Evolutionary conservation across 2,329 filamentous ascomycete species (phyloP).

Genomic region (Chaetomiaceae sp.): DNA sequence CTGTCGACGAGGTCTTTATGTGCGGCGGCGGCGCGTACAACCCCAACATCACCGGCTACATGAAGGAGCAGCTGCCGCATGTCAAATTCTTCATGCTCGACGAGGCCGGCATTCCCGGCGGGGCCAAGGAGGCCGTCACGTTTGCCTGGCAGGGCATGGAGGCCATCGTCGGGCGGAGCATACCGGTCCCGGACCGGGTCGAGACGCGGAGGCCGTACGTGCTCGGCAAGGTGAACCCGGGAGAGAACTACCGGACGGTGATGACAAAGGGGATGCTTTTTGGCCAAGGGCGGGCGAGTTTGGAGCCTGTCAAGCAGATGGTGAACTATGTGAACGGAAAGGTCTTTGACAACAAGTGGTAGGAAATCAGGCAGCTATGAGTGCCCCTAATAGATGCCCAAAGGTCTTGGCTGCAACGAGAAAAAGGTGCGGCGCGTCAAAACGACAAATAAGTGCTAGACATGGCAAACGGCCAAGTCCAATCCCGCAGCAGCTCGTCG

Average conservation of each 20-base stretch:
- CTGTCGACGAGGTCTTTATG: constrained; percentile 52
- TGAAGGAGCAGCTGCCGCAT: constrained; percentile 45
- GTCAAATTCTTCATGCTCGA: constrained; percentile 52
- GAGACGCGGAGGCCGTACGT: constrained; percentile 49
- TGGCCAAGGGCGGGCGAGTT: constrained; percentile 39
- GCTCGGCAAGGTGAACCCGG: constrained; percentile 51
- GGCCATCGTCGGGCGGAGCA: constrained; percentile 50
- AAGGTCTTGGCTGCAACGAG: no score
- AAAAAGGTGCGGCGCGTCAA: constrained; percentile 10
- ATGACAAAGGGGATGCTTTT: constrained; percentile 50
- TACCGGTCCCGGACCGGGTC: constrained; percentile 49
- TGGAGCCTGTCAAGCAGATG: constrained; percentile 47
- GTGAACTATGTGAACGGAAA: constrained; percentile 47
- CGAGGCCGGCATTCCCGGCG: constrained; percentile 51
- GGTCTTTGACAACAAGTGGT: constrained; percentile 43
- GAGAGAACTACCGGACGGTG: constrained; percentile 50
- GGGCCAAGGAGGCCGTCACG: constrained; percentile 56
- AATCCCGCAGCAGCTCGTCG: constrained; percentile 18
- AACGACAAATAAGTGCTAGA: constrained; percentile 19
- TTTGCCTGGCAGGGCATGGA: constrained; percentile 61
- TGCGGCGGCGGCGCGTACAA: constrained; percentile 57
- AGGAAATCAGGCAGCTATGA: no score
- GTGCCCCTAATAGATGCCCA: no score
- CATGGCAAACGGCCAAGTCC: constrained; percentile 17
- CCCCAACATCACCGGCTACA: constrained; percentile 50